Evolutionary conservation across 2,329 filamentous ascomycete genomes (phyloP), one percentile per base, ranked within the genome.

Genomic region (Zymoseptoria tritici): DNA sequence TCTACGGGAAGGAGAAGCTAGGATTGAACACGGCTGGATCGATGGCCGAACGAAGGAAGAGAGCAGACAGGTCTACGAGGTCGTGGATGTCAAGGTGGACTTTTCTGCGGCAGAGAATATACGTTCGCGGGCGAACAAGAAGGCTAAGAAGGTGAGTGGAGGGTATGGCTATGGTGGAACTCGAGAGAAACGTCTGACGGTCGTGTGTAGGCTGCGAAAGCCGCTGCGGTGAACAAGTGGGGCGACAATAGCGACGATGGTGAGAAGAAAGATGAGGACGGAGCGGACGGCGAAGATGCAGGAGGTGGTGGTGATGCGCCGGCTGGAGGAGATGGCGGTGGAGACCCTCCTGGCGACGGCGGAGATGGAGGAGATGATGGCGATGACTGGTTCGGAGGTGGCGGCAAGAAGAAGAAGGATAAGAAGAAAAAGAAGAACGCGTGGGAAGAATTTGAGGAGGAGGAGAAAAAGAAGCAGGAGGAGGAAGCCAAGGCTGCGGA

Each of bases 101-200:
- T 83, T 88, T 60, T 76, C 77, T 21, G 82, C 79, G 24, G 50
- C 81, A 78, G 54, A 83, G 79, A 74, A 77, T 36, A 67, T 79
- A 61, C 75, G 73, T 42, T 71, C 78, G 56, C 80, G 86, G 68
- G 79, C 78, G 31, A 75, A 77, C 60, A 87, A 87, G 73, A 77
- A 77, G 42, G 73, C 74, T 31, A 79, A 79, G 62, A 71, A 76
- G 52, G 52, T 53, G 24, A 53, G 52, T 46, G 36, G 13, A 46
- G 13, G 36, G 4, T 16, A 2, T 13, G 36, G 13, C 13, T 4
- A 46, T 46, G 36, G 2, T 16, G 13, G 6, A 4, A n/a, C 8
- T 46, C 13, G 5, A 3, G 13, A 46, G 36, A 46, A n/a, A n/a
- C 36, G 4, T 46, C 36, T 46, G 36, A 46, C 36, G 4, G 4